phyloP scores from a whole-genome alignment of 805 yeast genomes.

The Brettanomyces sp. region DNA sequence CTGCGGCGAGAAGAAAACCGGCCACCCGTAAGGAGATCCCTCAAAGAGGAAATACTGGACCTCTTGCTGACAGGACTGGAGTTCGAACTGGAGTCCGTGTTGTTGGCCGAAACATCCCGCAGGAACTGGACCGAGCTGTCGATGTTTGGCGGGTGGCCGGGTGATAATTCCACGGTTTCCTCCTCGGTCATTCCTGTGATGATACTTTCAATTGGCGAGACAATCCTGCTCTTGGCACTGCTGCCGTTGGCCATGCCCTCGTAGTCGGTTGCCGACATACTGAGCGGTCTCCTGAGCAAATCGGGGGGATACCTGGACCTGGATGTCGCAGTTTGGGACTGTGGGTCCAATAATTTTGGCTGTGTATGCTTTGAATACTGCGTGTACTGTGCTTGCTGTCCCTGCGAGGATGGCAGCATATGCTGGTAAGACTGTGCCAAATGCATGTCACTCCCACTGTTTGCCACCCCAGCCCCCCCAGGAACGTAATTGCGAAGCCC shows the following conservation, averaged over 20 bases:
- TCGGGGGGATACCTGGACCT: too few species aligned
- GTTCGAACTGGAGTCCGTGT: constrained; percentile 14
- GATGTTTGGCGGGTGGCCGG: constrained; percentile 18
- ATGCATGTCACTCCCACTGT: too few species aligned
- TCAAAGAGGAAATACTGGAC: constrained; percentile 27
- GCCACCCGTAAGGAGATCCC: constrained; percentile 27
- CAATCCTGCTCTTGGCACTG: constrained; percentile 2
- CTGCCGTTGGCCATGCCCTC: constrained; percentile 4
- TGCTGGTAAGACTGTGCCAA: too few species aligned
- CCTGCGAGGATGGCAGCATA: too few species aligned
- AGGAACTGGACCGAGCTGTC: constrained; percentile 31
- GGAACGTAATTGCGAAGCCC: too few species aligned
- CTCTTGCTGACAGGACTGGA: constrained; percentile 16
- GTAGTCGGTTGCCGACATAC: constrained; percentile 25
- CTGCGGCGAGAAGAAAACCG: constrained; percentile 8
- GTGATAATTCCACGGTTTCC: constrained; percentile 25
- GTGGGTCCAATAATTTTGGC: too few species aligned
- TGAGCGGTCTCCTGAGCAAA: constrained; percentile 21
- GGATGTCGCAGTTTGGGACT: too few species aligned
- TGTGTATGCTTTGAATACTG: too few species aligned
- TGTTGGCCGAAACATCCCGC: constrained; percentile 27
- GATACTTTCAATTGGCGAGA: constrained; percentile 16
- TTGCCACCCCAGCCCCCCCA: too few species aligned
- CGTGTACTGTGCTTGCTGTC: too few species aligned
- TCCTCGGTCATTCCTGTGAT: constrained; percentile 23